Base-by-base conservation (phyloP, 2,329 filamentous ascomycete species). In the Diaporthe velutina region DNA sequence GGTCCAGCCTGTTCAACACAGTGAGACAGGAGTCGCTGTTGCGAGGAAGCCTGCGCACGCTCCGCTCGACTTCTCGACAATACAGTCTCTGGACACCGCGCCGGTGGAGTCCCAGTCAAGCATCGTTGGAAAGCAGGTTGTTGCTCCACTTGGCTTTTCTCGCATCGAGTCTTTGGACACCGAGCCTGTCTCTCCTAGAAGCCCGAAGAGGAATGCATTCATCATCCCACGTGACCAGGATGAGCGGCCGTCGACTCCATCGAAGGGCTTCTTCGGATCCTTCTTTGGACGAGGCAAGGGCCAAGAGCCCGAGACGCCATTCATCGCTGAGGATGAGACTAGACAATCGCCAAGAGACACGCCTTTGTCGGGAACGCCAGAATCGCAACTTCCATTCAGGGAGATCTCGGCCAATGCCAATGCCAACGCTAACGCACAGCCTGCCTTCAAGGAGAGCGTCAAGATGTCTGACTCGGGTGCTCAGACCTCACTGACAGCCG, bases 401-500 rank as follows among this genome's bases (percentile, higher is more conserved):
- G 90, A 92, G 79, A 86, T 93, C 17, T 91, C 92, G n/a, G 85
- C 85, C 71, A 67, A 67, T 12, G 64, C 48, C 17, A 67, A 67
- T 12, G 64, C 48, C 17, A 94, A 93, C 79, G 83, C 87, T 4
- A 84, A 82, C 74, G 79, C 83, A 70, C 85, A 84, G 28, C 79
- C 84, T 33, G 66, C 77, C 9, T 86, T 85, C 74, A 88, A 86
- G 79, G 79, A 77, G 30, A 70, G 81, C 30, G 76, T 85, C 54
- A 82, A 85, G 72, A 93, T 88, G 76, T 85, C 88, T 28, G 95
- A 98, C 79, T 93, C 93, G 78, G 90, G 92, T 71, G 93, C 94
- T 19, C 96, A 98, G 84, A 98, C 96, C 33, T 88, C 93, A 52
- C 87, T 98, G 40, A 97, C 95, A n/a, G 90, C 94, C 0, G 90